A percentile compares a stretch with the other conserved stretches of the same genome.
phyloP scores from a whole-genome alignment of 192 early-diverging fungal genomes.

The Physocladia obscura region DNA sequence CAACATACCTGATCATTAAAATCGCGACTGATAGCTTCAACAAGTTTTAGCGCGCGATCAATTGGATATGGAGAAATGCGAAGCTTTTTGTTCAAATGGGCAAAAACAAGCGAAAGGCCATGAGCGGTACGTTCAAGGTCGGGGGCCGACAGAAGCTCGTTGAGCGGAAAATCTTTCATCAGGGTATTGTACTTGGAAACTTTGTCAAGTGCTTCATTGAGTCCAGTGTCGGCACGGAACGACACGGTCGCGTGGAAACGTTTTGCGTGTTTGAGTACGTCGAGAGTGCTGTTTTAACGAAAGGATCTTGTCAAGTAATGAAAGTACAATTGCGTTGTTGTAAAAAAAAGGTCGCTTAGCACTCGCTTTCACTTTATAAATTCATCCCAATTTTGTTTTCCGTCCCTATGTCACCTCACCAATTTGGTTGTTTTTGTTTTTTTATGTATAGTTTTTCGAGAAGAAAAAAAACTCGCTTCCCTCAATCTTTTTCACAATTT shows the following conservation, averaged over 20 bases:
- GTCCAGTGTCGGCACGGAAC: slow-evolving; percentile 95
- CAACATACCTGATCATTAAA: slow-evolving; percentile 94
- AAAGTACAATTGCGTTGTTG: no score
- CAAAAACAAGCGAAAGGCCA: slow-evolving; percentile 81
- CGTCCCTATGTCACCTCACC: no score
- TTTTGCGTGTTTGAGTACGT: slow-evolving; percentile 93
- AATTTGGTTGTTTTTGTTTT: no score
- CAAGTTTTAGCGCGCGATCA: slow-evolving; percentile 85
- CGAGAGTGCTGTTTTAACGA: no score
- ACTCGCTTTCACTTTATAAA: no score
- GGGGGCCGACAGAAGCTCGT: slow-evolving; percentile 92
- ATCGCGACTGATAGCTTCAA: slow-evolving; percentile 93
- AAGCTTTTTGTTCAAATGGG: slow-evolving; percentile 96
- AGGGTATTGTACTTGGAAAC: slow-evolving; percentile 94
- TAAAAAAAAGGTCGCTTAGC: no score
- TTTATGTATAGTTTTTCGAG: no score
- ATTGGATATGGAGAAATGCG: slow-evolving; percentile 79
- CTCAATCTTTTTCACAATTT: no score
- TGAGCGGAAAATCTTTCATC: slow-evolving; percentile 98
- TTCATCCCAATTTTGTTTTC: no score
- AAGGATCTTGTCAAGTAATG: no score
- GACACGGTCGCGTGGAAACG: slow-evolving; percentile 93
- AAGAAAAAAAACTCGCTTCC: no score
- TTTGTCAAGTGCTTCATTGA: slow-evolving; percentile 91
- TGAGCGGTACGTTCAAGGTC: slow-evolving; percentile 82